Evolutionary conservation across 345 rosid species (phyloP).

Genomic region (Salix brachista): DNA sequence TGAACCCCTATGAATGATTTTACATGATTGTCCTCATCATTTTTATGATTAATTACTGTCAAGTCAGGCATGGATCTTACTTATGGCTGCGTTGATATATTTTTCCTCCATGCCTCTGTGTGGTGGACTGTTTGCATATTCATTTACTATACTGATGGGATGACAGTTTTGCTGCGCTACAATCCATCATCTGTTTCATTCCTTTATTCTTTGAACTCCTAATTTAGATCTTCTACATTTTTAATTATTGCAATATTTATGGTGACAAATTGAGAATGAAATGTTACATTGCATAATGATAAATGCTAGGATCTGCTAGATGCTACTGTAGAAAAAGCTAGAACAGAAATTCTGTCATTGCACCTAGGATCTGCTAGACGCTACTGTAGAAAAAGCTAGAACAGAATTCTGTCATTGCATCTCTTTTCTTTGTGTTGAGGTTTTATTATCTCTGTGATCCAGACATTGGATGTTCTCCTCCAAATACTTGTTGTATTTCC

Average conservation of each 20-base stretch:
- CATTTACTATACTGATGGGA: neutral
- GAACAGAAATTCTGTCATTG: neutral
- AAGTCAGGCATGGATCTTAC: neutral
- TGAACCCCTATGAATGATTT: neutral
- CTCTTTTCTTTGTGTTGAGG: neutral
- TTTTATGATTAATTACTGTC: neutral
- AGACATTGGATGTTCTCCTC: constrained; percentile 89
- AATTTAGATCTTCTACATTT: no score
- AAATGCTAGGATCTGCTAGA: neutral
- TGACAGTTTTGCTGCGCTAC: neutral
- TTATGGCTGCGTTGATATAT: neutral
- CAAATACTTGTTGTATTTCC: constrained; percentile 80
- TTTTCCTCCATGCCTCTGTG: neutral
- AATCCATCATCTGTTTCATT: neutral
- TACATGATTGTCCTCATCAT: neutral
- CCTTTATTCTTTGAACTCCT: neutral
- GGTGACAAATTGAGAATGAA: neutral
- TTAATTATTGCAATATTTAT: neutral
- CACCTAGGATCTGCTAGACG: neutral
- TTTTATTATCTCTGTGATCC: constrained; percentile 24
- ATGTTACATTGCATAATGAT: neutral
- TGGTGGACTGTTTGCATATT: neutral
- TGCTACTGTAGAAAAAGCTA: neutral
- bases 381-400: neutral
- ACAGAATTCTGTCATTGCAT: neutral